These are phyloP conservation scores for Phytophthora vignae DNA, from an alignment of 352 stramenopile genomes.

Conservation along the genomic window DNA sequence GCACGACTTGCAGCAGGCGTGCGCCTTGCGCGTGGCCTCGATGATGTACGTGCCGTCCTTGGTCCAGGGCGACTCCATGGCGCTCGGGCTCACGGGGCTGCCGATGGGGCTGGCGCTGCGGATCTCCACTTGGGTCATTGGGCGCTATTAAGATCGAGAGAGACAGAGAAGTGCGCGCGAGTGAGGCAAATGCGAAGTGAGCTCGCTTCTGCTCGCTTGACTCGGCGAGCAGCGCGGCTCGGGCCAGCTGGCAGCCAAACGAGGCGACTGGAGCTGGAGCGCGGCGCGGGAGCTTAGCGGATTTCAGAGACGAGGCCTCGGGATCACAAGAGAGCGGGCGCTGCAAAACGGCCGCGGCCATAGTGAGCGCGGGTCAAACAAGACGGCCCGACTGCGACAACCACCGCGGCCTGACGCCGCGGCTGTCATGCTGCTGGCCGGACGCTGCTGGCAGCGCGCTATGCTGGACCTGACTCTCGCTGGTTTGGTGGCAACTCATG, in stretches of 20 bases:
- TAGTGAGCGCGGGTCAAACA: neutral
- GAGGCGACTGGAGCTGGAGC: neutral
- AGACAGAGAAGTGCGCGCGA: neutral
- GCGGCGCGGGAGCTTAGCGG: neutral
- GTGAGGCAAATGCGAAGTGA: constrained; percentile 39
- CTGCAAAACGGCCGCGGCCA: constrained; percentile 1
- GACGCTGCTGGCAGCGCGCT: neutral
- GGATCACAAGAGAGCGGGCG: neutral
- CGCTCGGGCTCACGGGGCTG: constrained; percentile 45
- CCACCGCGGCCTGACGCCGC: neutral
- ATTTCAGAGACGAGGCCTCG: neutral
- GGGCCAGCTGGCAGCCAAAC: constrained; percentile 11
- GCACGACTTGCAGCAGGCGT: constrained; percentile 83
- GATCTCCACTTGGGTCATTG: constrained; percentile 43
- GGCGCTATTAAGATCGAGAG: neutral
- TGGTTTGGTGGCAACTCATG: no score
- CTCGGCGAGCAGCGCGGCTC: neutral
- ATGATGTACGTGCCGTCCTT: constrained; percentile 86
- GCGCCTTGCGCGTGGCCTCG: constrained; percentile 69
- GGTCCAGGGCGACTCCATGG: constrained; percentile 68
- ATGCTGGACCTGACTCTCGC: neutral
- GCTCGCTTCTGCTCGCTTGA: constrained; percentile 3
- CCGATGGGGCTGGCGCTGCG: constrained; percentile 29
- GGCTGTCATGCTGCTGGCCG: neutral
- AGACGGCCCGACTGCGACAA: neutral